Base-by-base conservation (phyloP, 805 yeast genomes). In the Huiozyma naganishii region DNA sequence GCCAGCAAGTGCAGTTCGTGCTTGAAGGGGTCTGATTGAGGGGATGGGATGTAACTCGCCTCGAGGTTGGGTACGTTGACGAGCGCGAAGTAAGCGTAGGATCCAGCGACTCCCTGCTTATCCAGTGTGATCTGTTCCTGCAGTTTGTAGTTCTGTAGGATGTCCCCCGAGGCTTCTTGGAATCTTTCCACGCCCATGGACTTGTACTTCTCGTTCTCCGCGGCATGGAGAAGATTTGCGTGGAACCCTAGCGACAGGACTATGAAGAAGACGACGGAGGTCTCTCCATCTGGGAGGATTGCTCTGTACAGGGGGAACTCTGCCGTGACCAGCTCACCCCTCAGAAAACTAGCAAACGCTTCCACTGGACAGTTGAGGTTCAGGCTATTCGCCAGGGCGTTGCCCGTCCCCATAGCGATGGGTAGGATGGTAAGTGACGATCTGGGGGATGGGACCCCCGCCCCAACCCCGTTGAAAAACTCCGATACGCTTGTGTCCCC, bases 401-500 rank as follows among this genome's bases (percentile, higher is more conserved):
- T 89, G 0, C 95, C 97, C 0, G 95, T 82, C 1, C 97, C 97
- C 46, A 79, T 69, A 0, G 96, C 95, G 11, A 89, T 58, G 0
- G 63, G 55, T 2, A 57, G 44, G 5, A 67, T 37, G 32, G 50
- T 45, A 7, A 66, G 29, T 10, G 9, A 11, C 11, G 34, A 27
- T 33, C 3, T 38, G 12, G 10, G 10, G 11, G 11, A 12, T 5
- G n/a, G 7, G 3, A 13, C 33, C 3, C 4, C 33, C 3, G 5
- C 27, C 27, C 8, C 13, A 28, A 72, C 57, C 13, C 61, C 67
- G 57, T 88, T 88, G 44, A 86, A 52, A 41, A 89, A 76, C 58
- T 89, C 97, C 41, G 74, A 77, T 5, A 86, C 66, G 1, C 94
- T 79, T 0, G 96, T 88, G 56, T 89, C 97, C 2, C 97, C 97